These are phyloP conservation scores for Coniferiporia weirii DNA, from an alignment of 1,284 basidiomycete genomes.

Conservation along the genomic window DNA sequence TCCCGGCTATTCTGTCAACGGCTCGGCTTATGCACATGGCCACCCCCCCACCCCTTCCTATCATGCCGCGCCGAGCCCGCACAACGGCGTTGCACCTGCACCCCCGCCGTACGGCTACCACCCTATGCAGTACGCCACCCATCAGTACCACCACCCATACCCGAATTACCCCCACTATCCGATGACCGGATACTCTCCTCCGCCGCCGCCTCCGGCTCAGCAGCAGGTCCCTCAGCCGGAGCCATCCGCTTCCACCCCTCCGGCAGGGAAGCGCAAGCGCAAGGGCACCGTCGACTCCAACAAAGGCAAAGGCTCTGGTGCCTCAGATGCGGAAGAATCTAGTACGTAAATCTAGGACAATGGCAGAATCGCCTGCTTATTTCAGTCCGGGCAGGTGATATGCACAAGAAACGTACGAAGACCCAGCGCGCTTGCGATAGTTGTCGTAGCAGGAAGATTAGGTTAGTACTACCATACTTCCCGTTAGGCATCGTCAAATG, in stretches of 20 bases:
- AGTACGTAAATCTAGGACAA: slow-evolving; percentile 30
- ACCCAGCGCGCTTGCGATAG: slow-evolving; percentile 88
- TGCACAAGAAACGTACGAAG: slow-evolving; percentile 79
- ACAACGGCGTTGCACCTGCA: slow-evolving; percentile 34
- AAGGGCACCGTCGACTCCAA: slow-evolving; percentile 40
- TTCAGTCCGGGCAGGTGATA: slow-evolving; percentile 38
- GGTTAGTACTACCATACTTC: slow-evolving; percentile 32
- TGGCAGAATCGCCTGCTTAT: background rate
- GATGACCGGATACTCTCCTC: slow-evolving; percentile 52
- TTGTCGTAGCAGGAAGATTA: slow-evolving; percentile 91
- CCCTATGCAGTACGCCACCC: slow-evolving; percentile 38
- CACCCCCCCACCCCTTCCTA: slow-evolving; percentile 33
- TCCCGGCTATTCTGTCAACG: slow-evolving; percentile 51
- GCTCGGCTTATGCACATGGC: slow-evolving; percentile 53
- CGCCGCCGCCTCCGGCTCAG: slow-evolving; percentile 35
- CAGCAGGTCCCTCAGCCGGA: slow-evolving; percentile 29
- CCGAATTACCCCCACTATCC: slow-evolving; percentile 52
- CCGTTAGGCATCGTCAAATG: background rate
- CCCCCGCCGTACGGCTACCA: slow-evolving; percentile 26
- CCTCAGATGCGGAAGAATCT: slow-evolving; percentile 51
- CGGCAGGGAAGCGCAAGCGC: slow-evolving; percentile 62
- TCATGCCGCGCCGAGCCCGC: slow-evolving; percentile 33
- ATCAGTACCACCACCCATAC: slow-evolving; percentile 43
- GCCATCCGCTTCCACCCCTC: slow-evolving; percentile 21
- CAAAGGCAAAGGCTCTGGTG: slow-evolving; percentile 35